Evolutionary conservation across 106 monocot species (phyloP).

Genomic region (Vanilla planifolia): DNA sequence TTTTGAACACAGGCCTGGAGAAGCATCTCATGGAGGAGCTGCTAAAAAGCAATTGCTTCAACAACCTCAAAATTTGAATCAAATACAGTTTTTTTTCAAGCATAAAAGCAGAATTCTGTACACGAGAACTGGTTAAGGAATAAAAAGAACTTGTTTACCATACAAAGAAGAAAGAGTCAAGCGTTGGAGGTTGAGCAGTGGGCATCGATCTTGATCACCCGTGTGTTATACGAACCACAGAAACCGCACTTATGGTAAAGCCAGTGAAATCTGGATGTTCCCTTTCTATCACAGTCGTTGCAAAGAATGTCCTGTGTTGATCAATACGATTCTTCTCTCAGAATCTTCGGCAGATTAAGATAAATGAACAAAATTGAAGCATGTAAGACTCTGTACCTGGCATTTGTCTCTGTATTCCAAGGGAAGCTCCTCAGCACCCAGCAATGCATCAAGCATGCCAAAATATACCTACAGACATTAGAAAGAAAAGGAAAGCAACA

Average conservation of each 20-base stretch:
- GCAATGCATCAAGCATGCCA: conserved; percentile 91
- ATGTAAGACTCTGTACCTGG: conserved; percentile 37
- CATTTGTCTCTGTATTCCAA: conserved; percentile 78
- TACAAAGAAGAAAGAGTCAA: background rate
- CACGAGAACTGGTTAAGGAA: conserved; percentile 4
- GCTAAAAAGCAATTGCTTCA: too few relatives aligned
- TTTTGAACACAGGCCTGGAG: too few relatives aligned
- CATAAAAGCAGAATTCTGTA: background rate
- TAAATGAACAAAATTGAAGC: background rate
- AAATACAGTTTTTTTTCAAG: background rate
- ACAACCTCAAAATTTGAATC: too few relatives aligned
- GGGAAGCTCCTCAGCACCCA: conserved; percentile 77
- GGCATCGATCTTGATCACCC: conserved; percentile 62
- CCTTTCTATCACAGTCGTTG: conserved; percentile 87
- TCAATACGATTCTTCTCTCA: background rate
- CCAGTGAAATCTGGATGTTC: conserved; percentile 82
- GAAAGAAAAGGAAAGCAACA: background rate
- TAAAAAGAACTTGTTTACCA: background rate
- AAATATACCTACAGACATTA: conserved; percentile 64
- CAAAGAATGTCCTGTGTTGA: conserved; percentile 75
- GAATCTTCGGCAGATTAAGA: too few relatives aligned
- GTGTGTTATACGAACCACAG: conserved; percentile 93
- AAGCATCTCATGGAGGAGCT: too few relatives aligned
- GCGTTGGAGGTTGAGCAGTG: conserved; percentile 31
- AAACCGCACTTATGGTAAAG: conserved; percentile 83